Percentiles rank a stretch among this genome's conserved stretches.
phyloP scores from a whole-genome alignment of 2,329 filamentous ascomycete species.

The Fusarium tupiense region DNA sequence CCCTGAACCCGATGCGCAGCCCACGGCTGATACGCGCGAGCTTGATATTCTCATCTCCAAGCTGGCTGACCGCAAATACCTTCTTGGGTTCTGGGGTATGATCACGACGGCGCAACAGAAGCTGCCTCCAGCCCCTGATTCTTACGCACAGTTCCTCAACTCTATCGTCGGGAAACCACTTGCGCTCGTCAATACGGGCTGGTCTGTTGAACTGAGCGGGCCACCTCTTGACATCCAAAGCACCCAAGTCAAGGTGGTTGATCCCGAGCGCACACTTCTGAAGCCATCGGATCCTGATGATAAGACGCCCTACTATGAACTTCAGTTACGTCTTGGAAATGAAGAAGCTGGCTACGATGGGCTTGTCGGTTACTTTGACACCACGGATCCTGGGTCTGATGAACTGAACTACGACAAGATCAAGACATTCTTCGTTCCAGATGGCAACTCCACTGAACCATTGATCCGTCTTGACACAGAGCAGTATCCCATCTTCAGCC shows the following conservation, averaged over 20 bases:
- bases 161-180: constrained; percentile 54
- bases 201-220: constrained; percentile 46
- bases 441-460: not conserved
- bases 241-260: not conserved
- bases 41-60: constrained; percentile 44
- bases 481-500: constrained; percentile 41
- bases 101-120: constrained; percentile 44
- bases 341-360: constrained; percentile 48
- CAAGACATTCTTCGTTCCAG: constrained; percentile 41
- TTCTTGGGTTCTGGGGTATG: constrained; percentile 49
- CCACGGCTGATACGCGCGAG: constrained; percentile 32
- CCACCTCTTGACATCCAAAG: constrained; percentile 32
- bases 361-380: constrained; percentile 52
- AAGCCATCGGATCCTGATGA: not conserved
- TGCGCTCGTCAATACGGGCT: constrained; percentile 53
- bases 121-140: constrained; percentile 43
- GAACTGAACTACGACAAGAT: constrained; percentile 39
- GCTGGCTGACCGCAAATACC: constrained; percentile 41
- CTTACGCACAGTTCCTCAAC: constrained; percentile 50
- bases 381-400: not conserved
- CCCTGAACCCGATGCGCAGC: constrained; percentile 1
- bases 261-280: not conserved
- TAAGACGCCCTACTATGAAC: constrained; percentile 42
- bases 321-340: constrained; percentile 52
- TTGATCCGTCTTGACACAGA: not conserved